These are phyloP conservation scores for Phytophthora palmivora DNA, from an alignment of 352 stramenopile genomes.

Conservation along the genomic window DNA sequence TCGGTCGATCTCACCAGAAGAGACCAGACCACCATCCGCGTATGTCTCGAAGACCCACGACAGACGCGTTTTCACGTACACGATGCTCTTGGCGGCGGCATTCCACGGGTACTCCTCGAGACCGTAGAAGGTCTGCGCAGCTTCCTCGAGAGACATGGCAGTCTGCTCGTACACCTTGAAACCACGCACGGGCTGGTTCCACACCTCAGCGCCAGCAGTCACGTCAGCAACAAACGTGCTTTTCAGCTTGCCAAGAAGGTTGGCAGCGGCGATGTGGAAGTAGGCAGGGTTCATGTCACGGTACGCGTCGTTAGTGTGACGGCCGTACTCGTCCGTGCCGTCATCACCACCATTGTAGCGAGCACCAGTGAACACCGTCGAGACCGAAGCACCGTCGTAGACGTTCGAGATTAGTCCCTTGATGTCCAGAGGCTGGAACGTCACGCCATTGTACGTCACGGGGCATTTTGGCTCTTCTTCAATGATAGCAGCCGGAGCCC, in stretches of 20 bases:
- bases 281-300: slow-evolving; percentile 59
- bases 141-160: slow-evolving; percentile 38
- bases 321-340: slow-evolving; percentile 51
- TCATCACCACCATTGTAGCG: slow-evolving; percentile 39
- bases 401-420: slow-evolving; percentile 53
- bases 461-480: slow-evolving; percentile 53
- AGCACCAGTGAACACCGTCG: slow-evolving; percentile 49
- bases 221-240: slow-evolving; percentile 54
- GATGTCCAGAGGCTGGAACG: slow-evolving; percentile 57
- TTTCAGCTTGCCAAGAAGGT: slow-evolving; percentile 52
- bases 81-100: slow-evolving; percentile 41
- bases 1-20: slow-evolving; percentile 20
- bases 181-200: slow-evolving; percentile 65
- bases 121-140: slow-evolving; percentile 44
- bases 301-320: slow-evolving; percentile 42
- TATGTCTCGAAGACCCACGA: slow-evolving; percentile 54
- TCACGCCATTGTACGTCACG: slow-evolving; percentile 52
- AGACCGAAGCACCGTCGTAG: slow-evolving; percentile 41
- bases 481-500: slow-evolving; percentile 44
- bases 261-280: slow-evolving; percentile 59
- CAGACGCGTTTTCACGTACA: slow-evolving; percentile 52
- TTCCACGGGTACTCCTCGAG: slow-evolving; percentile 64
- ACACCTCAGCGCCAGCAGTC: slow-evolving; percentile 42
- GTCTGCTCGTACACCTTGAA: slow-evolving; percentile 55
- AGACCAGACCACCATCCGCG: slow-evolving; percentile 45